Evolutionary conservation across 163 green algal genomes (phyloP), one percentile per base, ranked within the genome.

Genomic region (Scenedesmus sp.): DNA sequence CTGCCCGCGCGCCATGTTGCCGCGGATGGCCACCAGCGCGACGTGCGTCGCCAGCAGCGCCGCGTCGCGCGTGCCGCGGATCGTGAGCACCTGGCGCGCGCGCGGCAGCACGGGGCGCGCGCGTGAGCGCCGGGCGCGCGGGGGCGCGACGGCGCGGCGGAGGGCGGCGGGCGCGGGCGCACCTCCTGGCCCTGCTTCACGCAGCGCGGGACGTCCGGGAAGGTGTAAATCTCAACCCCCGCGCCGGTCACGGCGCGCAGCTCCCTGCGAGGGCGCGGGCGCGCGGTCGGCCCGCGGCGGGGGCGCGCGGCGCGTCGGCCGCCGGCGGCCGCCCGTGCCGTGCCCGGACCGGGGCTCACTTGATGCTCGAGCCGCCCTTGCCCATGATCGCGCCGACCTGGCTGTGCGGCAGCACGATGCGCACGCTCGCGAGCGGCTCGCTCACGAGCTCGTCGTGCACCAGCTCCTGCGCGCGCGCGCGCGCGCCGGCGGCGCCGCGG

Each of bases 321-420:
- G 39, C n/a, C 53, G n/a, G 53, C 53, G n/a, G 53, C 53, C 11
- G 53, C 39, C 24, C 39, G 33, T 7, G 39, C 20, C 63, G 28
- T 36, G 20, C 34, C 28, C 2, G 20, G 22, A 11, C 26, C 10
- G 4, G 17, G 18, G 54, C 60, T 57, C 36, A 81, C 75, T 75
- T 76, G 51, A 82, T 75, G 39, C 51, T 82, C 63, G n/a, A 42
- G 36, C 75, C 75, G 14, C 20, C 42, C 44, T 76, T 75, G 31
- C 75, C 75, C 75, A 83, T 83, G 31, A 83, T 29, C 20, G 75
- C 75, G 17, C 75, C 75, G 42, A 77, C 65, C 75, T 83, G 75
- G 28, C 65, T 64, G 4, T 76, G 54, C 3, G 31, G 36, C 56
- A 83, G 44, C 34, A 83, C 28, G 22, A 83, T 33, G 20, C 75